Base-by-base conservation (phyloP, 106 monocot species). In the Alisma plantagoaquatica region DNA sequence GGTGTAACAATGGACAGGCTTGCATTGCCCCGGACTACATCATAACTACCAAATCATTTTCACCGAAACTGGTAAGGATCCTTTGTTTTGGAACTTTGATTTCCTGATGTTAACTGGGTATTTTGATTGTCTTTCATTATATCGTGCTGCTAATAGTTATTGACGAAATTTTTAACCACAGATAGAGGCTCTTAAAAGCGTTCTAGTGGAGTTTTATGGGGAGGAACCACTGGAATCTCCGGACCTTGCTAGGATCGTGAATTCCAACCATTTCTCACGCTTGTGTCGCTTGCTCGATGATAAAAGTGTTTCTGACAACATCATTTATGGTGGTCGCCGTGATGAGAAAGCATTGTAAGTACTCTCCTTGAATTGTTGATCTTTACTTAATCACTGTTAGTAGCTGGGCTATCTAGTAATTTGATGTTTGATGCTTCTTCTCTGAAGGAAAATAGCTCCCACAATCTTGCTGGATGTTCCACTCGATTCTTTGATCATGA, bases 1-100 rank as follows among this genome's bases (percentile, higher is more conserved):
- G 71, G 10, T 72, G 57, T 51, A 72, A 72, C 31, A 72, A 59
- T 44, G 71, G 71, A 4, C 71, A 72, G 45, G 64, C 71, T 50
- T 72, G 71, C 29, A 43, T 72, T 31, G 27, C 71, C 53, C 64
- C 71, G 15, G 71, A 72, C 45, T 72, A 72, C 27, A 58, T 72
- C 19, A 64, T 72, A 64, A 72, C 71, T 19, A 27, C 57, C 10
- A 64, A 56, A 59, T 35, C 48, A 31, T 58, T 64, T 57, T 57
- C 71, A 27, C 58, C 64, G 33, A 64, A 72, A 52, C 15, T 72
- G 71, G 71, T 72, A 45, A 12, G 43, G 19, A 25, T 11, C 3
- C 43, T 46, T 20, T n/a, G n/a, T n/a, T n/a, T n/a, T n/a, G n/a
- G n/a, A n/a, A n/a, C n/a, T n/a, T n/a, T n/a, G n/a, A n/a, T n/a